These are phyloP conservation scores for Xylaria palmicola DNA, from an alignment of 495 filamentous ascomycete genomes.

Conservation along the genomic window DNA sequence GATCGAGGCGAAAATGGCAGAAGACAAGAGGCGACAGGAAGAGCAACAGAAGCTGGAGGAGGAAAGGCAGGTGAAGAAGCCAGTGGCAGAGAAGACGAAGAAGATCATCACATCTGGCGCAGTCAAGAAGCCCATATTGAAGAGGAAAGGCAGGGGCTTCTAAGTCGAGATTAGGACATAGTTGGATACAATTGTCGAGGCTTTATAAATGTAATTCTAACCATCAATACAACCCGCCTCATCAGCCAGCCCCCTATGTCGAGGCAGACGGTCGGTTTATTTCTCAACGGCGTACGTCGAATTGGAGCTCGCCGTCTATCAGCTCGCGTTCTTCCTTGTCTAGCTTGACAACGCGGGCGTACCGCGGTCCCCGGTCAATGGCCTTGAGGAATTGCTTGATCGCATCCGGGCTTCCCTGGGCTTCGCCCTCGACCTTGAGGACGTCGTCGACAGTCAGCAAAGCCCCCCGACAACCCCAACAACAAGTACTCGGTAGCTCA, in stretches of 20 bases:
- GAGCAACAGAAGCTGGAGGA: conserved; percentile 52
- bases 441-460: no score
- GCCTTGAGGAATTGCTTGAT: conserved; percentile 71
- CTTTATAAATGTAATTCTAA: not conserved
- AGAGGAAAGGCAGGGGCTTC: conserved; percentile 56
- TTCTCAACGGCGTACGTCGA: conserved; percentile 51
- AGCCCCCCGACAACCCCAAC: no score
- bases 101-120: conserved; percentile 52
- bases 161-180: conserved; percentile 21
- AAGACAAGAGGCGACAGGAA: conserved; percentile 75
- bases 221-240: not conserved
- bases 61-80: conserved; percentile 49
- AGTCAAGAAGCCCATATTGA: conserved; percentile 63
- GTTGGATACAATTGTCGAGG: not conserved
- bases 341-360: conserved; percentile 67
- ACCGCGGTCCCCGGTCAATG: conserved; percentile 67
- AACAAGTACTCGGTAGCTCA: conserved; percentile 29
- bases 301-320: conserved; percentile 62
- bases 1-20: conserved; percentile 89
- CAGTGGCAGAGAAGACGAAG: conserved; percentile 43
- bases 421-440: conserved; percentile 86
- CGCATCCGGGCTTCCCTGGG: conserved; percentile 66
- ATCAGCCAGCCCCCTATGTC: not conserved
- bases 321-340: conserved; percentile 64
- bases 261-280: not conserved